Evolutionary conservation across 2,329 filamentous ascomycete species (phyloP).

Genomic region (Curvularia sp.): DNA sequence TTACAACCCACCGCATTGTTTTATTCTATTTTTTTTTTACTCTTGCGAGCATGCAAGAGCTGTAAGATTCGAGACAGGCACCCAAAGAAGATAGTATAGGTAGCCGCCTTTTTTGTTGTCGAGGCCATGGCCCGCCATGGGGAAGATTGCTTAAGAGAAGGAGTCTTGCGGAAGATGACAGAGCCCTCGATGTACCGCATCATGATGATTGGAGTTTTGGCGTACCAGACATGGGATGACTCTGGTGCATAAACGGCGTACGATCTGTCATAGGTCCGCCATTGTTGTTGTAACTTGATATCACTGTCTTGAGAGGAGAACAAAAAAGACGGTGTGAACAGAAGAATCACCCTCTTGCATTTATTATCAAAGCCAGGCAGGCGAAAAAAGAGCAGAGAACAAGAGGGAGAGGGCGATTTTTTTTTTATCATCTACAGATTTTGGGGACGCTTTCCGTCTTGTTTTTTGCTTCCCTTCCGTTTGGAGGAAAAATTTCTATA

Average conservation of each 20-base stretch:
- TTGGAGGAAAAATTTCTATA: neutral
- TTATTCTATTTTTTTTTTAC: neutral
- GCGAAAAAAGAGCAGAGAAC: neutral
- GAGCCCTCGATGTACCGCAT: neutral
- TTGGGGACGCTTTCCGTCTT: neutral
- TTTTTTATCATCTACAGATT: neutral
- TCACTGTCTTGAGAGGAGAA: neutral
- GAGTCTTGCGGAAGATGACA: neutral
- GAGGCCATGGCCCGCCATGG: conserved; percentile 1
- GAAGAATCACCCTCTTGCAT: neutral
- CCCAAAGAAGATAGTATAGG: neutral
- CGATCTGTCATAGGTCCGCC: neutral
- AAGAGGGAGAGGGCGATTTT: neutral
- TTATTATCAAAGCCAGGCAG: neutral
- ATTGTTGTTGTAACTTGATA: conserved; percentile 1
- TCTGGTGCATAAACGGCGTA: conserved; percentile 1
- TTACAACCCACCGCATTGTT: neutral
- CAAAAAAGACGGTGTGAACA: neutral
- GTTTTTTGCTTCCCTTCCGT: neutral
- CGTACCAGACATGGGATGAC: neutral
- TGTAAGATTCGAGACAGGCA: conserved; percentile 12
- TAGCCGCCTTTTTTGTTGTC: neutral
- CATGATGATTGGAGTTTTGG: conserved; percentile 12
- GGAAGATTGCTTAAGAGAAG: neutral
- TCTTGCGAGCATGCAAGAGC: conserved; percentile 3